phyloP scores from a whole-genome alignment of 1,284 basidiomycete genomes.

The Exsudoporus floridanus region DNA sequence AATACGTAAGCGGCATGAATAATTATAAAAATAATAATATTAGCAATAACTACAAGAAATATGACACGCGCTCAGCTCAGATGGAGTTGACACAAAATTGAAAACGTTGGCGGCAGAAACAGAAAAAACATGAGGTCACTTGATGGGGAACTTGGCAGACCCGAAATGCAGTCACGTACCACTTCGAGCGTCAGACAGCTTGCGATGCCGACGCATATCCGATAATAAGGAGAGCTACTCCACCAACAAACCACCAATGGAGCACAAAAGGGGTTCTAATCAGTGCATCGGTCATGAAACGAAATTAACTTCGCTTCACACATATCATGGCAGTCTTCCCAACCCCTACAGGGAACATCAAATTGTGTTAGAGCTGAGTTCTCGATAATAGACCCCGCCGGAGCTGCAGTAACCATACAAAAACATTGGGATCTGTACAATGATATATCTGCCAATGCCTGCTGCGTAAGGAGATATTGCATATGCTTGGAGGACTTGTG shows the following conservation, averaged over 20 bases:
- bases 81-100: background rate
- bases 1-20: background rate
- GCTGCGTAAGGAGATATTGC: no score
- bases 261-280: background rate
- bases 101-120: background rate
- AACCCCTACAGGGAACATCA: background rate
- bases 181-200: background rate
- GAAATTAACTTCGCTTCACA: background rate
- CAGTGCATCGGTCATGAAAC: background rate
- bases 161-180: background rate
- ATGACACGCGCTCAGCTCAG: no score
- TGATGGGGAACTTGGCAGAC: background rate
- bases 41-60: no score
- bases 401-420: background rate
- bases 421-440: no score
- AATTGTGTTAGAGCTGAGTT: background rate
- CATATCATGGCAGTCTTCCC: background rate
- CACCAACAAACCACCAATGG: no score
- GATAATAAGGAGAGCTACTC: no score
- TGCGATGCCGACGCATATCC: background rate
- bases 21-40: no score
- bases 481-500: no score
- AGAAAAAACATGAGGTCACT: background rate
- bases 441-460: no score
- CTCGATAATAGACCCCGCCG: background rate